These are phyloP conservation scores for Hymenotorrendiella dingleyae DNA, from an alignment of 2,329 filamentous ascomycete species.

Conservation along the genomic window DNA sequence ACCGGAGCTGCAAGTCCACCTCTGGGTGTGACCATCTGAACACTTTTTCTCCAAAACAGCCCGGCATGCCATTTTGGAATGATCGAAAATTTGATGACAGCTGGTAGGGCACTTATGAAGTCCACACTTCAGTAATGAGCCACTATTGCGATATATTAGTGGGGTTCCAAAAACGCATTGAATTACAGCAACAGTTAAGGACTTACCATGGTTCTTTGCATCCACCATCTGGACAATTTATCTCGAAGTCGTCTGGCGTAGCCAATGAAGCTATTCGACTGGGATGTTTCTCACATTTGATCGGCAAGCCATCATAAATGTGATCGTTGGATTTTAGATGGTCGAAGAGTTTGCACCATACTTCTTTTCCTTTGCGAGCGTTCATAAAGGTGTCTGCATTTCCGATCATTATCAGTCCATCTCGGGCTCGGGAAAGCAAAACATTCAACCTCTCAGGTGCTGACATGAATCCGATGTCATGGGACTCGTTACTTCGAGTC, in stretches of 20 bases:
- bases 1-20: conserved; percentile 40
- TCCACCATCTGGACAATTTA: conserved; percentile 62
- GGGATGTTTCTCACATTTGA: conserved; percentile 55
- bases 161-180: too few relatives aligned
- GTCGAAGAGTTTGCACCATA: conserved; percentile 55
- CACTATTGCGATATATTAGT: too few relatives aligned
- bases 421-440: conserved; percentile 58
- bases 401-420: conserved; percentile 63
- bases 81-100: conserved; percentile 57
- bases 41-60: conserved; percentile 43
- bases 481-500: conserved; percentile 56
- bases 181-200: neutral
- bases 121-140: conserved; percentile 46
- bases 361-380: conserved; percentile 48
- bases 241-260: conserved; percentile 52
- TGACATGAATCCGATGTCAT: conserved; percentile 66
- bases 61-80: conserved; percentile 46
- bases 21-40: conserved; percentile 42
- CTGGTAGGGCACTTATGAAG: conserved; percentile 51
- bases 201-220: conserved; percentile 58
- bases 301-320: conserved; percentile 54
- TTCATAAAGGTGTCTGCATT: conserved; percentile 62
- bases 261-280: conserved; percentile 41
- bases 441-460: conserved; percentile 65
- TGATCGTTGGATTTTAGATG: conserved; percentile 44